These are phyloP conservation scores for Kazachstania taianensis DNA, from an alignment of 805 yeast genomes.

Conservation along the genomic window DNA sequence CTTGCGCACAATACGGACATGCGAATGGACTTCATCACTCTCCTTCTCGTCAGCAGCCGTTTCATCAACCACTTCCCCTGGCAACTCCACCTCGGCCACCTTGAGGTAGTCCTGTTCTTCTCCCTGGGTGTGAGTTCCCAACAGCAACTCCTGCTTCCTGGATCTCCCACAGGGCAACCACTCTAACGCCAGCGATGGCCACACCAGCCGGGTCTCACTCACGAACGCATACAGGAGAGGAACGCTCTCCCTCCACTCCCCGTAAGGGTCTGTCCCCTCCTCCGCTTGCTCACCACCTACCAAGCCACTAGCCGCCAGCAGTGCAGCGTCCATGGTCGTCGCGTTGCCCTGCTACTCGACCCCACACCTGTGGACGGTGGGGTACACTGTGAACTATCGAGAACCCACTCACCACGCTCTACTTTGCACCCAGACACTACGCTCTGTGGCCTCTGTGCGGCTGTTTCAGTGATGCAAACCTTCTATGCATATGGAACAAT, in stretches of 20 bases:
- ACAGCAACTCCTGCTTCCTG: constrained; percentile 39
- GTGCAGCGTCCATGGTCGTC: constrained; percentile 38
- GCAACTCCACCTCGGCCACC: constrained; percentile 51
- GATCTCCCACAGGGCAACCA: constrained; percentile 50
- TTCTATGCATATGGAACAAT: too few relatives aligned
- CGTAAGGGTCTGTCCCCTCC: too few relatives aligned
- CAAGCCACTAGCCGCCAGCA: too few relatives aligned
- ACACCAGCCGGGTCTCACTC: constrained; percentile 64
- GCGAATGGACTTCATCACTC: constrained; percentile 27
- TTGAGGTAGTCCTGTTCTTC: constrained; percentile 58
- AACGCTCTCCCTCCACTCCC: constrained; percentile 72
- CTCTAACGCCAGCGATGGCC: constrained; percentile 76
- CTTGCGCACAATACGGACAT: constrained; percentile 53
- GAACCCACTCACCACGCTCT: background rate
- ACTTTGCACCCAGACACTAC: background rate
- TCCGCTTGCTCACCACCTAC: too few relatives aligned
- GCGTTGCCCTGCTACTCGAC: constrained; percentile 2
- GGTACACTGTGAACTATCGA: background rate
- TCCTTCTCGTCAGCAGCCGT: constrained; percentile 10
- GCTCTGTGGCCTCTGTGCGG: too few relatives aligned
- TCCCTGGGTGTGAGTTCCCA: constrained; percentile 70
- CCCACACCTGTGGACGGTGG: background rate
- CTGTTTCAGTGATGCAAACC: too few relatives aligned
- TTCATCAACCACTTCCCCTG: constrained; percentile 24
- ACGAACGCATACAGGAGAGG: constrained; percentile 77